Conservation (phyloP, 768 basidiomycete genomes). For the Mycena latifolia region DNA sequence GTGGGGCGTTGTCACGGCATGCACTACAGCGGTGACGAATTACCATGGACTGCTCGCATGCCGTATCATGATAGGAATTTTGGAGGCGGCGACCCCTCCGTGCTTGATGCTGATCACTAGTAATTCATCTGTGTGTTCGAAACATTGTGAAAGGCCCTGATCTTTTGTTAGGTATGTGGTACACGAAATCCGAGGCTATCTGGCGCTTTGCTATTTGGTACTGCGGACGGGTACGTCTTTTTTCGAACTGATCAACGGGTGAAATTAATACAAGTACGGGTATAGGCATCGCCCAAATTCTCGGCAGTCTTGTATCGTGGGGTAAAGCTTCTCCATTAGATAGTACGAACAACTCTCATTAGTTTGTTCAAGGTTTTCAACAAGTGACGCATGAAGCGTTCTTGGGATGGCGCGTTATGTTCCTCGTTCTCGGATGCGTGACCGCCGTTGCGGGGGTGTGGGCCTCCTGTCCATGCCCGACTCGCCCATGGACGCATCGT, state of each 20-base stretch:
- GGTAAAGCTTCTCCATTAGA: background rate
- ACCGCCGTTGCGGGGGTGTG: slow-evolving; percentile 27
- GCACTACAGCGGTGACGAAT: slow-evolving; percentile 29
- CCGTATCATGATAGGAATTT: slow-evolving; percentile 32
- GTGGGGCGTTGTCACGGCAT: slow-evolving; percentile 36
- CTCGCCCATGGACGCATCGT: slow-evolving; percentile 32
- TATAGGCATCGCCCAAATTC: slow-evolving; percentile 34
- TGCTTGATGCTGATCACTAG: slow-evolving; percentile 35
- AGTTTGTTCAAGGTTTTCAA: slow-evolving; percentile 26
- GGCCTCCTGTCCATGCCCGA: slow-evolving; percentile 30
- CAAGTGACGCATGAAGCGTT: slow-evolving; percentile 30
- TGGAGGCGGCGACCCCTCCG: slow-evolving; percentile 33
- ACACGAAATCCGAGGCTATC: slow-evolving; percentile 34
- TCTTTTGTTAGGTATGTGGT: slow-evolving; percentile 32
- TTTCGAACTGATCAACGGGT: too few species aligned
- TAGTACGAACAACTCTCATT: background rate
- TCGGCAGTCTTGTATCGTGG: slow-evolving; percentile 33
- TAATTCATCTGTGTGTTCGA: too few species aligned
- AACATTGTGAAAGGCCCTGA: too few species aligned
- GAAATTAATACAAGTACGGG: too few species aligned
- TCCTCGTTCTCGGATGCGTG: slow-evolving; percentile 32
- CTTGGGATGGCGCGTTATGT: slow-evolving; percentile 36
- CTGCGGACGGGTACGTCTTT: slow-evolving; percentile 16
- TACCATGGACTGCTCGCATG: slow-evolving; percentile 27
- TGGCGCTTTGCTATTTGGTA: slow-evolving; percentile 35